Percentiles rank a stretch among this genome's conserved stretches.
phyloP scores from a whole-genome alignment of 495 filamentous ascomycete genomes.

The Achaetomiella virescens region DNA sequence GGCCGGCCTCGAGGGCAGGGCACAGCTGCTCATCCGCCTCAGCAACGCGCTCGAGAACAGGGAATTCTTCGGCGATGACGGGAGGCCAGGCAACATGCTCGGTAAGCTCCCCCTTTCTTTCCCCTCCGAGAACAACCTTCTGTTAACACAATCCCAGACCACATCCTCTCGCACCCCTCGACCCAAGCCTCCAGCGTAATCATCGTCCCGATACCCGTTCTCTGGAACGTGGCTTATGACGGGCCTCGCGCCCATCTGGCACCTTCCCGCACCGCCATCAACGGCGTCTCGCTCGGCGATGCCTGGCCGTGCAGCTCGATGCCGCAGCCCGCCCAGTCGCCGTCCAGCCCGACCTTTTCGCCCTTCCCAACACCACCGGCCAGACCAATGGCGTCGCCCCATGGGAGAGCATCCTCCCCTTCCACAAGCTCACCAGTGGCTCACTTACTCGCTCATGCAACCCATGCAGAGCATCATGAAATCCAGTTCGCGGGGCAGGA shows the following conservation, averaged over 20 bases:
- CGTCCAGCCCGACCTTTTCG: conserved; percentile 37
- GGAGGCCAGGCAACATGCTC: conserved; percentile 88
- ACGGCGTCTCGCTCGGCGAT: conserved; percentile 84
- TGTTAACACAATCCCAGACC: conserved; percentile 51
- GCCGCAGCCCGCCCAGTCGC: conserved; percentile 58
- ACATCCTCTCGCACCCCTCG: conserved; percentile 83
- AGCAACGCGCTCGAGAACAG: conserved; percentile 71
- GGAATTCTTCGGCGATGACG: conserved; percentile 79
- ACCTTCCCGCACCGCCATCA: conserved; percentile 81
- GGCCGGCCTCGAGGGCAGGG: conserved; percentile 79
- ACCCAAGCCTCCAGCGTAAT: conserved; percentile 82
- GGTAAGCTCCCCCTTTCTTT: conserved; percentile 47
- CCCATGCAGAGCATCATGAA: conserved; percentile 74
- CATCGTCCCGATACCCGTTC: conserved; percentile 81
- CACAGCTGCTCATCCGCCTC: conserved; percentile 71
- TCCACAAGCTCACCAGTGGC: conserved; percentile 79
- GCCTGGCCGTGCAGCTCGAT: conserved; percentile 88
- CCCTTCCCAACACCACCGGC: conserved; percentile 38
- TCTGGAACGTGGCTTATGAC: conserved; percentile 90
- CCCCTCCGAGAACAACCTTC: background rate
- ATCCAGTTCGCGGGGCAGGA: conserved; percentile 73
- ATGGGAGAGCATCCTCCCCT: conserved; percentile 93
- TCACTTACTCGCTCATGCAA: conserved; percentile 80
- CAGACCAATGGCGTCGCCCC: conserved; percentile 46
- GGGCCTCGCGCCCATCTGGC: conserved; percentile 84